These are phyloP conservation scores for Tuber microsphaerosporum DNA, from an alignment of 495 filamentous ascomycete genomes.

Conservation along the genomic window DNA sequence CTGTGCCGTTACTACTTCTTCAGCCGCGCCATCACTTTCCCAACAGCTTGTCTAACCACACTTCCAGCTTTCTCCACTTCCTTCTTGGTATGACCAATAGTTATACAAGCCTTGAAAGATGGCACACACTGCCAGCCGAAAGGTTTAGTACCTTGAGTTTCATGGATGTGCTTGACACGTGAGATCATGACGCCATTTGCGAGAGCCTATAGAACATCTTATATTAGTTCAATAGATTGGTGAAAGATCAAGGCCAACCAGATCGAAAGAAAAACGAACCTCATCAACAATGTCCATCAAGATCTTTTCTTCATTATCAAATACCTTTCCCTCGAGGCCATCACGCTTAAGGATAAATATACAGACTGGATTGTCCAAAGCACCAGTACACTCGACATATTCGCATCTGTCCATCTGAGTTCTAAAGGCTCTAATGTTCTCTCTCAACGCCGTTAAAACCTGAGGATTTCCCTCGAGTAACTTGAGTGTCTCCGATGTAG, in stretches of 20 bases:
- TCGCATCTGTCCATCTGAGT: conserved; percentile 87
- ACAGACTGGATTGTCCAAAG: conserved; percentile 77
- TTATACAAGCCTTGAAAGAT: conserved; percentile 81
- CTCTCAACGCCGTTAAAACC: conserved; percentile 64
- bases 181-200: conserved; percentile 83
- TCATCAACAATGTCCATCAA: conserved; percentile 90
- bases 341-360: conserved; percentile 80
- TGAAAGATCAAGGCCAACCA: conserved; percentile 7
- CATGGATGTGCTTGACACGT: conserved; percentile 68
- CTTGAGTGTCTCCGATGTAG: conserved; percentile 80
- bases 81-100: conserved; percentile 78
- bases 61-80: conserved; percentile 89
- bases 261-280: conserved; percentile 49
- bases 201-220: conserved; percentile 50
- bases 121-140: conserved; percentile 58
- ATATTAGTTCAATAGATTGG: conserved; percentile 5
- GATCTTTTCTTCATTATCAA: conserved; percentile 73
- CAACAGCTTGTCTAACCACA: conserved; percentile 84
- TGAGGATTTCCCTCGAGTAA: conserved; percentile 79
- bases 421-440: conserved; percentile 73
- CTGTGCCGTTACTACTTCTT: conserved; percentile 40
- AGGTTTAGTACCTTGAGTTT: conserved; percentile 51
- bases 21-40: conserved; percentile 62
- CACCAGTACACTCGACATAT: conserved; percentile 78
- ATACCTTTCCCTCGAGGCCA: conserved; percentile 60